phyloP scores from a whole-genome alignment of 2,329 filamentous ascomycete genomes.

The Aspergillus ochraceus region DNA sequence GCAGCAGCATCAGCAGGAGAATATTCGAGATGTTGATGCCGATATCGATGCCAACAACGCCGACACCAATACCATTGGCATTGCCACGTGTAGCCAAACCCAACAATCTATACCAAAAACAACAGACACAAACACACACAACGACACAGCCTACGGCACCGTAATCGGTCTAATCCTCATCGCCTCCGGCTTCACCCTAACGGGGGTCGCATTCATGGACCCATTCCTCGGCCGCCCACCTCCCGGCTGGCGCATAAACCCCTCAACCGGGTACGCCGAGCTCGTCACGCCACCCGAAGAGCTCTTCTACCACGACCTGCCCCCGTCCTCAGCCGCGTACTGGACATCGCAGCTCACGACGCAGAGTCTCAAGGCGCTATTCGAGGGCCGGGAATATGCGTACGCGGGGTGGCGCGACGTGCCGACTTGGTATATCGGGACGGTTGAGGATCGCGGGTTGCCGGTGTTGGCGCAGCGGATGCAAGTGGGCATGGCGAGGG shows the following conservation, averaged over 20 bases:
- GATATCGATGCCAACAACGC: no score
- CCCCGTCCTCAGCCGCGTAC: constrained; percentile 42
- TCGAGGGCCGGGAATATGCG: constrained; percentile 44
- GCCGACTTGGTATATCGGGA: constrained; percentile 49
- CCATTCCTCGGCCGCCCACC: constrained; percentile 44
- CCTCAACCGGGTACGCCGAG: constrained; percentile 44
- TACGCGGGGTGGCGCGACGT: constrained; percentile 53
- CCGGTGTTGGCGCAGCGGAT: constrained; percentile 44
- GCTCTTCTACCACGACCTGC: constrained; percentile 54
- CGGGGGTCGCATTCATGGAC: constrained; percentile 44
- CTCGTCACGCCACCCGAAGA: constrained; percentile 39
- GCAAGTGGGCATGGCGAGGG: constrained; percentile 40
- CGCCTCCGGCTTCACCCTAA: constrained; percentile 45
- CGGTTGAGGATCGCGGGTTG: constrained; percentile 43
- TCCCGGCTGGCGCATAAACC: constrained; percentile 43
- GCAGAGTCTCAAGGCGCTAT: constrained; percentile 48
- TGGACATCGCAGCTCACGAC: constrained; percentile 45
- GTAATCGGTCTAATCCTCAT: constrained; percentile 50
- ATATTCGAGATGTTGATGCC: no score
- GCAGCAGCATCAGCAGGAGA: no score
- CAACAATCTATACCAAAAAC: background rate
- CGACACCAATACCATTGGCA: background rate
- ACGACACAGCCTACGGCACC: constrained; percentile 24
- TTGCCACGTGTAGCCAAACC: no score
- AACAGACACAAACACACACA: background rate